Evolutionary conservation across 371 early-diverging fungal genomes (phyloP).

Genomic region (Mucor circinelloides): DNA sequence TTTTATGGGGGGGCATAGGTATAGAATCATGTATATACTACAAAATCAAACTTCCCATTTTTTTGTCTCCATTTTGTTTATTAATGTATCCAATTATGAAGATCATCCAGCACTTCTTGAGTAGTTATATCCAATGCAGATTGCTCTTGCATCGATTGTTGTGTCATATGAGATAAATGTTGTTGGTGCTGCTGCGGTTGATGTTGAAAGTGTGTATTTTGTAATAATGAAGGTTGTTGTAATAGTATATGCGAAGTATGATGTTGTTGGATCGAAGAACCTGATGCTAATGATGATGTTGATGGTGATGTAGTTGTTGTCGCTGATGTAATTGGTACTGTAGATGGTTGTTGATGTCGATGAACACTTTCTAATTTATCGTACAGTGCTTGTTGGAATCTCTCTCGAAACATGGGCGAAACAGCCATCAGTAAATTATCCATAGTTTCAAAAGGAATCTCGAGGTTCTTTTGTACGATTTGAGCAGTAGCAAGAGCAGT

Average conservation of each 20-base stretch:
- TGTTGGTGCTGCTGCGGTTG: neutral
- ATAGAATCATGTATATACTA: neutral
- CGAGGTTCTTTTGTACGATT: conserved; percentile 24
- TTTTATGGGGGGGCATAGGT: no score
- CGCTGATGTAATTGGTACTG: neutral
- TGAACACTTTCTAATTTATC: conserved; percentile 33
- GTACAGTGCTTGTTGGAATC: conserved; percentile 36
- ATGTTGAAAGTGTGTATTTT: neutral
- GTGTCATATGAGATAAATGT: neutral
- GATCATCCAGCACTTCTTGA: conserved; percentile 1
- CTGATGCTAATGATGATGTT: neutral
- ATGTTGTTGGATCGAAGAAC: neutral
- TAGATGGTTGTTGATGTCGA: conserved; percentile 17
- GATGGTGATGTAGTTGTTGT: neutral
- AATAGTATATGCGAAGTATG: neutral
- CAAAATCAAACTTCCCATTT: neutral
- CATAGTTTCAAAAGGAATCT: conserved; percentile 41
- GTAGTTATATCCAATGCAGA: neutral
- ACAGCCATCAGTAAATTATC: conserved; percentile 42
- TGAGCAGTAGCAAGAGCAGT: conserved; percentile 26
- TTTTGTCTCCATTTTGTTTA: neutral
- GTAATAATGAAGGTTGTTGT: neutral
- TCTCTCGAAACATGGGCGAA: conserved; percentile 43
- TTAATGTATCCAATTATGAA: conserved; percentile 14
- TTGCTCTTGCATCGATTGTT: neutral